Conservation (phyloP, 495 filamentous ascomycete genomes). For the Copromyces sp. region DNA sequence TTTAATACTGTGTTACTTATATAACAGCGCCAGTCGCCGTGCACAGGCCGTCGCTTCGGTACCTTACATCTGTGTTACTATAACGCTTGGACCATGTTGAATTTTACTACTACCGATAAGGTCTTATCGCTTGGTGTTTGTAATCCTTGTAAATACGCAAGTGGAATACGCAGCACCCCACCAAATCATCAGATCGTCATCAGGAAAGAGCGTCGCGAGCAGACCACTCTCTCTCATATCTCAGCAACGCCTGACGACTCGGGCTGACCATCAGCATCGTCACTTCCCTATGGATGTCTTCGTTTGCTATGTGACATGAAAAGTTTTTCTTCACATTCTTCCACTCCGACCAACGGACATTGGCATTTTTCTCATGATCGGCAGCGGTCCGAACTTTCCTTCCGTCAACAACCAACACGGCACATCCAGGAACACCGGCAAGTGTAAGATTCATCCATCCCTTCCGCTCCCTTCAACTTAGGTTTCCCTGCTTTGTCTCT, state of each 20-base stretch:
- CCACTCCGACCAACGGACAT: neutral
- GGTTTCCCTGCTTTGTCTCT: neutral
- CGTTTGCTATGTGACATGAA: neutral
- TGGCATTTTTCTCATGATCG: neutral
- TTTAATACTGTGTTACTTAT: no score
- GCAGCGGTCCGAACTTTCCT: neutral
- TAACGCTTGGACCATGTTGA: neutral
- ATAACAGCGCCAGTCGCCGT: no score
- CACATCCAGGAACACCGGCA: neutral
- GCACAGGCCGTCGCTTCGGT: no score
- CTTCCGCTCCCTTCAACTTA: neutral
- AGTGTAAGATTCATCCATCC: neutral
- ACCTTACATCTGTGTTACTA: neutral
- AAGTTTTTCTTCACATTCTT: neutral
- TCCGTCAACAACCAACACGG: neutral
- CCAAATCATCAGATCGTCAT: neutral
- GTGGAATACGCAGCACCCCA: neutral
- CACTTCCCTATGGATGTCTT: neutral
- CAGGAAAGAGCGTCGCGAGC: neutral
- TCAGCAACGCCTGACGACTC: neutral
- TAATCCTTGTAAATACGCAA: neutral
- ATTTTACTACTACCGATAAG: neutral
- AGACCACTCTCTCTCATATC: neutral
- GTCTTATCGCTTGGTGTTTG: neutral
- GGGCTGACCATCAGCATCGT: neutral